Evolutionary conservation across 768 basidiomycete genomes (phyloP), one percentile per base, ranked within the genome.

Genomic region (Trametes meyenii): DNA sequence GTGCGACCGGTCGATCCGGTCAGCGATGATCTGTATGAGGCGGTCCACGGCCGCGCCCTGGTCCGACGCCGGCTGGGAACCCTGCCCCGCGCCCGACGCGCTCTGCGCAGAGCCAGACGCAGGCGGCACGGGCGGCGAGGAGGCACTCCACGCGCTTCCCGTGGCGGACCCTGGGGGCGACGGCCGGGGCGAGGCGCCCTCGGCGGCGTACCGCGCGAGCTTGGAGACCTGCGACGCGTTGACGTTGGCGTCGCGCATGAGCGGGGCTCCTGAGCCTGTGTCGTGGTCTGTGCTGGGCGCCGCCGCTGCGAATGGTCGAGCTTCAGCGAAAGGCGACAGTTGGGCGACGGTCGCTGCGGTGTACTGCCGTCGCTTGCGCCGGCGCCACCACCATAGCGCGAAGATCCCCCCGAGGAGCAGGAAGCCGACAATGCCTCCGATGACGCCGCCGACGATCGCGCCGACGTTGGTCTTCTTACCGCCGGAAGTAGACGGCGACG

Each of bases 371-470:
- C 43, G 58, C 23, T 43, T 13, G 40, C 50, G 58, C 23, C 45
- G 35, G 26, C 44, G 45, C 54, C 53, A 61, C 24, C 35, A 21
- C 5, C 39, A 17, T 2, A 55, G 24, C 17, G 40, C 55, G 29
- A 33, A 33, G 29, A 33, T 33, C 8, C 29, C 29, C 1, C 13
- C 60, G 21, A 61, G 14, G 26, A 56, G 26, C 16, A 21, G 40
- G n/a, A 69, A 43, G n/a, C 58, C 24, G 38, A 45, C 51, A 7
- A 66, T 50, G 3, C n/a, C 69, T 29, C 60, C 70, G 23, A 64
- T 33, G 21, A 67, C 50, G 2, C 51, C 40, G 4, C 70, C 66
- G 14, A 50, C 63, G 50, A 71, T 69, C n/a, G 50, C 62, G 19
- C 61, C 69, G 13, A 52, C 49, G 36, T 67, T 64, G 17, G 60